Base-by-base conservation (phyloP, 257 asterid species). In the Rubia yunnanensis region DNA sequence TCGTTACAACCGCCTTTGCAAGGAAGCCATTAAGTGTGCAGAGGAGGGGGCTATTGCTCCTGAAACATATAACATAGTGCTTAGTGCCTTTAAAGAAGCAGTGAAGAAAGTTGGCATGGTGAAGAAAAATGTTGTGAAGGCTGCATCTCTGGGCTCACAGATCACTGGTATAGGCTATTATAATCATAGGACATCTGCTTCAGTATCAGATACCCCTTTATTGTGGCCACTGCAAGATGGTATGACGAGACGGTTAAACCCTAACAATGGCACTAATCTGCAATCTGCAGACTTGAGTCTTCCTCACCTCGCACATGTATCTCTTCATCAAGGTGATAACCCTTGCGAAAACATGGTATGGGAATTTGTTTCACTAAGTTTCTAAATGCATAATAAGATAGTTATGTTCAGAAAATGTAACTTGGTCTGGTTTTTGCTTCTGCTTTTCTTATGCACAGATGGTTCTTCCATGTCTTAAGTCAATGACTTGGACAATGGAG, bases 401-500 rank as follows among this genome's bases (percentile, higher is more conserved):
- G 35, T 1, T 53, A 18, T 63, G 31, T 58, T 64, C 34, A 63
- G 23, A 44, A 26, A 26, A 44, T 66, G 41, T 67, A 46, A 57
- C 55, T 69, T 17, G 3, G 49, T n/a, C 64, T 52, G 52, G 57
- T 58, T 17, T 20, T 68, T 57, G 31, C 70, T 67, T 20, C 15
- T 46, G 50, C 76, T 22, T 67, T 44, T 39, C 31, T 73, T 62
- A 10, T 65, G 60, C 63, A 10, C 80, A 88, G 98, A 78, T 75
- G 77, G 79, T 75, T 50, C 92, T 88, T 75, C 95, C 95, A 70
- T 86, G 91, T 75, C 86, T 91, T 26, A 91, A 91, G 83, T 84
- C 96, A 60, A 88, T 91, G 98, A 88, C 98, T 59, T 91, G 98
- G 98, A 85, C 79, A 58, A 86, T 91, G 91, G 98, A 92, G 86